A percentile compares a stretch with the other conserved stretches of the same genome.
phyloP scores from a whole-genome alignment of 1,139 yeast genomes.

The Pneumocystis carinii region DNA sequence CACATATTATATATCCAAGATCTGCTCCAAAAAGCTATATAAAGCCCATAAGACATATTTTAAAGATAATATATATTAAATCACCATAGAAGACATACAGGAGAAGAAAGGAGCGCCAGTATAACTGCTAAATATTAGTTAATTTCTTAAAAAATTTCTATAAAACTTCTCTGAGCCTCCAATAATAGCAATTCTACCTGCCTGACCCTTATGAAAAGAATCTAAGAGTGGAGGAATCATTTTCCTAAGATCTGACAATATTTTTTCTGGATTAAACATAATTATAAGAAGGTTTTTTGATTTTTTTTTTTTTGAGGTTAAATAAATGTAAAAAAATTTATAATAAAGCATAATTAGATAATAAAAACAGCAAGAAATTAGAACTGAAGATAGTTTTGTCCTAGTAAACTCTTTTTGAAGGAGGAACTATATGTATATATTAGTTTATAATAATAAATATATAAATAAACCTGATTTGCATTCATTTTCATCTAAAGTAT shows the following conservation, averaged over 20 bases:
- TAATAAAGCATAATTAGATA: neutral
- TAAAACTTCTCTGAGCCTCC: constrained; percentile 74
- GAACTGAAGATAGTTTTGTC: neutral
- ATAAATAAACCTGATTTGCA: constrained; percentile 43
- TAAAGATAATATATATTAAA: neutral
- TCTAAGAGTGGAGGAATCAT: constrained; percentile 67
- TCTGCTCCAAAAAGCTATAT: constrained; percentile 79
- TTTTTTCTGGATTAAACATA: neutral
- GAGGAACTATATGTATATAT: constrained; percentile 43
- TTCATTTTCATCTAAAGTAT: constrained; percentile 79
- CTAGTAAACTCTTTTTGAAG: constrained; percentile 14
- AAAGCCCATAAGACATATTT: constrained; percentile 39
- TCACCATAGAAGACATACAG: constrained; percentile 11
- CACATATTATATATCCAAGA: constrained; percentile 76
- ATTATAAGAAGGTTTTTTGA: neutral
- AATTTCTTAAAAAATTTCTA: constrained; percentile 19
- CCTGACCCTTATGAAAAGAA: constrained; percentile 77
- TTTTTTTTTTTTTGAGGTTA: neutral
- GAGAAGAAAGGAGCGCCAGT: constrained; percentile 95
- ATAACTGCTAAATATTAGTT: constrained; percentile 27
- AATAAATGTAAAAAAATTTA: neutral
- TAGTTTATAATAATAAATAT: constrained; percentile 66
- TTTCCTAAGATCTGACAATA: constrained; percentile 18
- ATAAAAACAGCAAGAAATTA: neutral
- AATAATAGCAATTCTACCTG: constrained; percentile 70